phyloP scores from a whole-genome alignment of 2,329 filamentous ascomycete species.

The Colletotrichum horii region DNA sequence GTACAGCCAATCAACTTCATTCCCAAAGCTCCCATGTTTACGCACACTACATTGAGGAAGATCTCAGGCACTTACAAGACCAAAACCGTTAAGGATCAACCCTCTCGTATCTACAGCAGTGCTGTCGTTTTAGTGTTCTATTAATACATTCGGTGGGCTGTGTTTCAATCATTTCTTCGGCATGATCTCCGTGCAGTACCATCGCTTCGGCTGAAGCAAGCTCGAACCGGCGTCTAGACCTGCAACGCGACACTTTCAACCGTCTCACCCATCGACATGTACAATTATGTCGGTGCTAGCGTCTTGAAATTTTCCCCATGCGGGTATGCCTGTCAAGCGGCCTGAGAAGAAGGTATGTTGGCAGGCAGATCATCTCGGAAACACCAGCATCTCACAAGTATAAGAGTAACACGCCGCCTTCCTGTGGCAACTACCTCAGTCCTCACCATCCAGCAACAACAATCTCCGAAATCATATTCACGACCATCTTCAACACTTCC shows the following conservation, averaged over 20 bases:
- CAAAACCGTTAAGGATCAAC: not conserved
- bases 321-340: not conserved
- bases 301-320: not conserved
- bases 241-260: not conserved
- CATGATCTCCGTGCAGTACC: not conserved
- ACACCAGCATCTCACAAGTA: not conserved
- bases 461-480: not conserved
- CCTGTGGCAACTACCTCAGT: not conserved
- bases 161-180: not conserved
- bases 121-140: not conserved
- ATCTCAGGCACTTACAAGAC: not conserved
- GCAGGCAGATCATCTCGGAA: not conserved
- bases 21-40: not conserved
- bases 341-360: not conserved
- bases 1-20: not conserved
- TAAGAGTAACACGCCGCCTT: not conserved
- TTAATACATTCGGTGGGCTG: not conserved
- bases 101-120: not conserved
- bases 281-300: rapidly evolving
- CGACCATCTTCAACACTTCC: not conserved
- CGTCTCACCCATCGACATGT: not conserved
- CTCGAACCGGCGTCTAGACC: not conserved
- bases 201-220: not conserved
- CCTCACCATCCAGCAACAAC: not conserved
- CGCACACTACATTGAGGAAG: not conserved